Percentiles rank a stretch among this genome's conserved stretches.
These are phyloP conservation scores for Uncinocarpus reesii DNA, from an alignment of 2,329 filamentous ascomycete genomes.

Conservation along the genomic window DNA sequence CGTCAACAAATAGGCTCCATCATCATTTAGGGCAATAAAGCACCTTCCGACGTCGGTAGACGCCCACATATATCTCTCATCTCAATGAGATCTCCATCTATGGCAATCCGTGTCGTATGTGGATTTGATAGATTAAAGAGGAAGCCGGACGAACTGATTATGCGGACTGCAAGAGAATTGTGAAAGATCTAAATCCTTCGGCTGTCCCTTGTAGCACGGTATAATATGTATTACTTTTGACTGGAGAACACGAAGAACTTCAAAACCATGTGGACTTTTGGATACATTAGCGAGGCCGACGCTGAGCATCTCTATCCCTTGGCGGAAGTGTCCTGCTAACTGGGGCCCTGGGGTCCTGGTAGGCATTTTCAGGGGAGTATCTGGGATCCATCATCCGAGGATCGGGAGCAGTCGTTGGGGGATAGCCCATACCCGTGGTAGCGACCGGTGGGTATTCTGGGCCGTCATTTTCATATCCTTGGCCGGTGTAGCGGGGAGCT, in stretches of 20 bases:
- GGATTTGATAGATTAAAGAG: neutral
- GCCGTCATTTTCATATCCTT: constrained; percentile 33
- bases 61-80: neutral
- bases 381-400: constrained; percentile 33
- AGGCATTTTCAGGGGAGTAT: constrained; percentile 33
- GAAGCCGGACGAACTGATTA: neutral
- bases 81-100: neutral
- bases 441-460: constrained; percentile 34
- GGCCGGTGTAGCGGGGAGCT: constrained; percentile 35
- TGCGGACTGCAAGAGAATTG: neutral
- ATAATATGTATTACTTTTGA: neutral
- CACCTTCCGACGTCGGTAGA: constrained; percentile 3
- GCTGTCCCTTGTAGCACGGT: neutral
- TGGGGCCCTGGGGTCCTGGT: constrained; percentile 25
- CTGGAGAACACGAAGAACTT: neutral
- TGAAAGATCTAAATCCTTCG: neutral
- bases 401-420: constrained; percentile 33
- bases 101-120: neutral
- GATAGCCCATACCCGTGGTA: constrained; percentile 33
- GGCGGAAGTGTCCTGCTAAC: constrained; percentile 30
- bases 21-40: neutral
- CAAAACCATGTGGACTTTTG: neutral
- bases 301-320: constrained; percentile 31
- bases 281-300: constrained; percentile 28
- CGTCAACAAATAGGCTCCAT: neutral